Conservation (phyloP, 345 rosid genomes). For the Eucalyptus sp. region DNA sequence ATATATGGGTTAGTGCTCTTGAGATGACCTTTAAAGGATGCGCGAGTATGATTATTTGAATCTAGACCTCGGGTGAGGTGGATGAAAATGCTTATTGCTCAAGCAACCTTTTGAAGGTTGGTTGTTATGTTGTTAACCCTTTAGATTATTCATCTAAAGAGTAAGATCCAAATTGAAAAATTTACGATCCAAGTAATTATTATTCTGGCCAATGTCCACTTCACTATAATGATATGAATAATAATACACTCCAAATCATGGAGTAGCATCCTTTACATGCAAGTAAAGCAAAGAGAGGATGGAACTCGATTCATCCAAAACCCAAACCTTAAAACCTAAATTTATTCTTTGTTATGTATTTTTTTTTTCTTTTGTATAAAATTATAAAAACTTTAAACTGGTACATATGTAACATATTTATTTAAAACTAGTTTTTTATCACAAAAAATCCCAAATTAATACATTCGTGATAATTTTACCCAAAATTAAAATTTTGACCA, state of each 20-base stretch:
- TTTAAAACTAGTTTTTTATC: accelerated
- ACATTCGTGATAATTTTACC: accelerated
- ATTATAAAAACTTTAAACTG: accelerated
- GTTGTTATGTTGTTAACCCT: background rate
- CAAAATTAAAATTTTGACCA: accelerated
- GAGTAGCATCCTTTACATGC: background rate
- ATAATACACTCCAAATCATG: background rate
- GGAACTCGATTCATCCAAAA: background rate
- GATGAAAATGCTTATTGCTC: background rate
- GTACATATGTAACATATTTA: accelerated
- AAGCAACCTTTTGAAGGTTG: background rate
- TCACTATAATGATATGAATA: background rate
- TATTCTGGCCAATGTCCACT: background rate
- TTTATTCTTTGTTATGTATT: background rate
- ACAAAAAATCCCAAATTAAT: accelerated
- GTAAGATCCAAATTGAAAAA: background rate
- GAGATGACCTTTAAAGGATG: background rate
- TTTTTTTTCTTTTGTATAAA: background rate
- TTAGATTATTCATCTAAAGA: background rate
- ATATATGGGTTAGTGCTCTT: background rate
- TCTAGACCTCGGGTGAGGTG: background rate
- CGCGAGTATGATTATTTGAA: background rate
- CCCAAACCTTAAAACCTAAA: background rate
- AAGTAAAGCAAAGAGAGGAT: background rate
- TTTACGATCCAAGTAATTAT: background rate